These are phyloP conservation scores for Chalciporus piperatoides DNA, from an alignment of 1,284 basidiomycete genomes.

Conservation along the genomic window DNA sequence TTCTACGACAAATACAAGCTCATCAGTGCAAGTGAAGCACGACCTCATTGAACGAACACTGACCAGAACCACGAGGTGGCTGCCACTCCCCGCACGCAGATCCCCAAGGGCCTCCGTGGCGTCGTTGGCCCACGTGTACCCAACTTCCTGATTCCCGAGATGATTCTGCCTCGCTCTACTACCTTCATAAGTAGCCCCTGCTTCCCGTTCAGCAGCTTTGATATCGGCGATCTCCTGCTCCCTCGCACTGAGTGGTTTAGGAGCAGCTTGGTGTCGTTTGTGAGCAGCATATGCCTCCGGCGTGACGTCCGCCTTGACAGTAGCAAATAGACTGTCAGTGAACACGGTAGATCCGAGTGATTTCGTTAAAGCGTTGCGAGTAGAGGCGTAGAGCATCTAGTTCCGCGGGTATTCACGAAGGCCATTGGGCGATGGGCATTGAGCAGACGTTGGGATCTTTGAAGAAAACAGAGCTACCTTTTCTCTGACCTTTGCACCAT, in stretches of 20 bases:
- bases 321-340: constrained; percentile 79
- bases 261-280: constrained; percentile 66
- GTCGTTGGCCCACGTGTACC: constrained; percentile 61
- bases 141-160: constrained; percentile 50
- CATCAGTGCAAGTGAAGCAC: neutral
- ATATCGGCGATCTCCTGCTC: constrained; percentile 80
- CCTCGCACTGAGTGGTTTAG: constrained; percentile 74
- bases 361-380: constrained; percentile 69
- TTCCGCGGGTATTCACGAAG: constrained; percentile 2
- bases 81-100: constrained; percentile 48
- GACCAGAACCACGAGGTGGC: constrained; percentile 63
- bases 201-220: constrained; percentile 63
- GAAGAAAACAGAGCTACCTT: constrained; percentile 47
- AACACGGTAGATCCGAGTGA: constrained; percentile 75
- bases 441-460: neutral
- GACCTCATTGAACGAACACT: neutral
- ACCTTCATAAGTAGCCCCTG: constrained; percentile 52
- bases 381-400: constrained; percentile 92
- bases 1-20: constrained; percentile 38
- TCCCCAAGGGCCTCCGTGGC: constrained; percentile 61
- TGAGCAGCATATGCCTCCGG: constrained; percentile 72
- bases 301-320: constrained; percentile 65
- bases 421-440: no score
- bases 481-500: constrained; percentile 68
- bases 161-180: constrained; percentile 53